Percentiles rank a stretch among this genome's conserved stretches.
phyloP scores from a whole-genome alignment of 1,139 yeast genomes.

The Magnusiomyces paraingens region DNA sequence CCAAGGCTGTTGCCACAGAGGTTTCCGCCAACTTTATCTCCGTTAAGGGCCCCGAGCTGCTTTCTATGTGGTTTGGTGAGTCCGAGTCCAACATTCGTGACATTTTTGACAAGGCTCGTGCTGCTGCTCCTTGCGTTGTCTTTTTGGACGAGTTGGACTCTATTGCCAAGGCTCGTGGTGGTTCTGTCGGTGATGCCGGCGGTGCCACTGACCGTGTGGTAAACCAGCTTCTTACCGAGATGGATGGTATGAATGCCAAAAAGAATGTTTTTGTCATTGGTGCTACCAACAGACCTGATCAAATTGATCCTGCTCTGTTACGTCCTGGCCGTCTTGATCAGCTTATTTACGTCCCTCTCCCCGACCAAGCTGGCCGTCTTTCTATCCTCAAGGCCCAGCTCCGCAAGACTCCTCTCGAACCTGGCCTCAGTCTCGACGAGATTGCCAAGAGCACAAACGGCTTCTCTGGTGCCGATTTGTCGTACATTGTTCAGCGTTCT shows the following conservation, averaged over 20 bases:
- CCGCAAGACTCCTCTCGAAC: constrained; percentile 97
- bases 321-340: constrained; percentile 99
- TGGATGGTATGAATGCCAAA: constrained; percentile 99
- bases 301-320: constrained; percentile 95
- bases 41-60: constrained; percentile 94
- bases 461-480: constrained; percentile 98
- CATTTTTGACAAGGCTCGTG: constrained; percentile 96
- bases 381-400: constrained; percentile 93
- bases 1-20: constrained; percentile 98
- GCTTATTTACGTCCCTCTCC: constrained; percentile 95
- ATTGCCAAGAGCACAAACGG: constrained; percentile 93
- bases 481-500: constrained; percentile 83
- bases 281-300: constrained; percentile 98
- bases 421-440: constrained; percentile 81
- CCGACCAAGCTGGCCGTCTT: constrained; percentile 89
- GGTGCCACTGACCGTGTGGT: constrained; percentile 99
- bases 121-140: constrained; percentile 98
- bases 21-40: constrained; percentile 95
- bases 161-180: constrained; percentile 96
- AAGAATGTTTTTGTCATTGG: constrained; percentile 98
- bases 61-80: constrained; percentile 99
- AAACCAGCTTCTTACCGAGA: constrained; percentile 94
- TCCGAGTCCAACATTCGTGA: constrained; percentile 96
- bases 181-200: constrained; percentile 88
- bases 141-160: constrained; percentile 97